Evolutionary conservation across 2,329 filamentous ascomycete genomes (phyloP).

Genomic region (Cryphonectria naterciae): DNA sequence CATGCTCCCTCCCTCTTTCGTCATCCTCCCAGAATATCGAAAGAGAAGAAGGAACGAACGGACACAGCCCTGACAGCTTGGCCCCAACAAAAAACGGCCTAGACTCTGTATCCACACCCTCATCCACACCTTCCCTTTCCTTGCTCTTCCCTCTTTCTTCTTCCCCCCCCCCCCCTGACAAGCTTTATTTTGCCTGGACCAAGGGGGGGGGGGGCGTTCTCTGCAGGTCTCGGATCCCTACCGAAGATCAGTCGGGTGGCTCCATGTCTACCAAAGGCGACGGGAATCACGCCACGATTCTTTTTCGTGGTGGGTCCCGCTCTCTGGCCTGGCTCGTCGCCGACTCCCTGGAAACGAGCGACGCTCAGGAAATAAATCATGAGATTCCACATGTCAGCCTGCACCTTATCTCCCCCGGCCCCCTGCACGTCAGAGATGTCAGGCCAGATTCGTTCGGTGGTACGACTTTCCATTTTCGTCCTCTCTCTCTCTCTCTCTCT

Average conservation of each 20-base stretch:
- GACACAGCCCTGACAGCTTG: neutral
- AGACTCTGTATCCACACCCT: neutral
- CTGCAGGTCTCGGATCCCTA: conserved; percentile 25
- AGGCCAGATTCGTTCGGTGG: conserved; percentile 6
- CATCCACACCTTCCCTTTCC: neutral
- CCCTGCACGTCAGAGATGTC: conserved; percentile 9
- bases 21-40: conserved; percentile 5
- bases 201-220: too few relatives aligned
- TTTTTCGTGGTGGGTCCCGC: conserved; percentile 13
- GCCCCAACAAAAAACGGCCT: neutral
- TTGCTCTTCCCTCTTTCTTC: too few relatives aligned
- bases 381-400: conserved; percentile 3
- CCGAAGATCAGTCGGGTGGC: conserved; percentile 20
- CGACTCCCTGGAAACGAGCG: neutral
- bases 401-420: neutral
- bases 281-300: conserved; percentile 25
- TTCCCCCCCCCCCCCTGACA: neutral
- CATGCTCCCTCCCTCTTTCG: neutral
- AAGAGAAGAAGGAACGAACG: neutral
- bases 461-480: conserved; percentile 7
- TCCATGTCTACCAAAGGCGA: neutral
- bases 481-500: neutral
- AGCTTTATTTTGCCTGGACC: neutral
- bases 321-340: neutral
- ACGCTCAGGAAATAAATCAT: conserved; percentile 5